Conservation (phyloP, 352 stramenopile species). For the Pythium guiyangense region DNA sequence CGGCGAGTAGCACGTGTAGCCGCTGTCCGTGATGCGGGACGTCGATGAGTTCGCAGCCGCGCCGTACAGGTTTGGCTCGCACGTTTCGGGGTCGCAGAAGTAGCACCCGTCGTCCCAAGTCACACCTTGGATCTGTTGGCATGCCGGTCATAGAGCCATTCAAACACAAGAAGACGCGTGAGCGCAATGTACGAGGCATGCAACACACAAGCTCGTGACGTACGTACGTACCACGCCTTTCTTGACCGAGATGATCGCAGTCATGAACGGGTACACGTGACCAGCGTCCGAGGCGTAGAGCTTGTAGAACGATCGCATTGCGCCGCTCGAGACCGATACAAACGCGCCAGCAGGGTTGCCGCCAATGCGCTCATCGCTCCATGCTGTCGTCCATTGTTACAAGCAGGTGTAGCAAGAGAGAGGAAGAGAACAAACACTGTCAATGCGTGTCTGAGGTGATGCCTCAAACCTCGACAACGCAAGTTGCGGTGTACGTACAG, state of each 20-base stretch:
- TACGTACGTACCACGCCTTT: conserved; percentile 42
- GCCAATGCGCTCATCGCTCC: conserved; percentile 63
- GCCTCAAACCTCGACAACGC: neutral
- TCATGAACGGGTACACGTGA: conserved; percentile 67
- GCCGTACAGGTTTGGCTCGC: conserved; percentile 64
- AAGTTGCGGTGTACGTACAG: conserved; percentile 34
- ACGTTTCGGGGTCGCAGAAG: conserved; percentile 55
- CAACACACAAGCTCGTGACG: too few species aligned
- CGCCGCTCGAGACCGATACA: conserved; percentile 64
- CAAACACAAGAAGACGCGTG: neutral
- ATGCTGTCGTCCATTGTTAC: conserved; percentile 34
- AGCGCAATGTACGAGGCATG: neutral
- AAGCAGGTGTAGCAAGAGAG: neutral
- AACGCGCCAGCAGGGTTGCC: conserved; percentile 40
- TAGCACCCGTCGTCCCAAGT: conserved; percentile 83
- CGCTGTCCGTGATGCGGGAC: conserved; percentile 38
- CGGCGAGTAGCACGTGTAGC: conserved; percentile 62
- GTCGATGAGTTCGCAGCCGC: conserved; percentile 40
- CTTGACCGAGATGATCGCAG: conserved; percentile 77
- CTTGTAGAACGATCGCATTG: conserved; percentile 68
- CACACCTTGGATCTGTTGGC: conserved; percentile 50
- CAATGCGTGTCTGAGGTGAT: neutral
- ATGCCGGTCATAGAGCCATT: too few species aligned
- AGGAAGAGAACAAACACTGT: neutral
- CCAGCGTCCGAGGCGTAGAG: conserved; percentile 45